Evolutionary conservation across 495 filamentous ascomycete genomes (phyloP).

Genomic region (Podospora bellae-mahoneyi): DNA sequence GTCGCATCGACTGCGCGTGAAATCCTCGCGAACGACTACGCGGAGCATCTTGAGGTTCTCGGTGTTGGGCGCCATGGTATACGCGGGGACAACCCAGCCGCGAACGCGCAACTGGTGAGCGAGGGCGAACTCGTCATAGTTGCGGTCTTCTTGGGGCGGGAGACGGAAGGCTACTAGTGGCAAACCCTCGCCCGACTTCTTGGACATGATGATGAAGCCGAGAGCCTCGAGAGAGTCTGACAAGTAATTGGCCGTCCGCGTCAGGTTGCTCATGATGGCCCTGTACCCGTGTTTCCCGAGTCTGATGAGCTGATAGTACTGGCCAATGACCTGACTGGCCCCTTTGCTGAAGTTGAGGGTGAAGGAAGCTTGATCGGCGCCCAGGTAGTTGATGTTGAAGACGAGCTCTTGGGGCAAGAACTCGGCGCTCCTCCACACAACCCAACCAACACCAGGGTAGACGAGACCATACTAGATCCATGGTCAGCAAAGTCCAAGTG

Average conservation of each 20-base stretch:
- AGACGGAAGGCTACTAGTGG: slow-evolving; percentile 85
- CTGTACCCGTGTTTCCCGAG: slow-evolving; percentile 86
- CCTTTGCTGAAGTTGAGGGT: slow-evolving; percentile 97
- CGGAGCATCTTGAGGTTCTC: slow-evolving; percentile 78
- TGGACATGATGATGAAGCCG: slow-evolving; percentile 82
- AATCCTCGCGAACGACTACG: slow-evolving; percentile 86
- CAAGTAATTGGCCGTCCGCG: slow-evolving; percentile 78
- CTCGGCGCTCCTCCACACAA: slow-evolving; percentile 79
- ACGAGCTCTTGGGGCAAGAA: slow-evolving; percentile 85
- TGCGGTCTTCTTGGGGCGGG: slow-evolving; percentile 49
- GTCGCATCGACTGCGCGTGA: slow-evolving; percentile 72
- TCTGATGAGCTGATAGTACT: slow-evolving; percentile 94
- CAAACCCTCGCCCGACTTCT: slow-evolving; percentile 67
- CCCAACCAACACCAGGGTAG: slow-evolving; percentile 92
- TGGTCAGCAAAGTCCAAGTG: slow-evolving; percentile 5
- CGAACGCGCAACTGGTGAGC: slow-evolving; percentile 79
- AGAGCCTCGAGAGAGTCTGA: slow-evolving; percentile 61
- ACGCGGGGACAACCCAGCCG: slow-evolving; percentile 89
- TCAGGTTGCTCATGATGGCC: slow-evolving; percentile 83
- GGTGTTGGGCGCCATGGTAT: slow-evolving; percentile 89
- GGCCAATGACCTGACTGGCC: slow-evolving; percentile 86
- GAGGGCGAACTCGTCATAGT: slow-evolving; percentile 78
- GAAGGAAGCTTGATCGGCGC: slow-evolving; percentile 91
- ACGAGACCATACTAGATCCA: slow-evolving; percentile 53
- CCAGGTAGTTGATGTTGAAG: slow-evolving; percentile 97